A percentile compares a stretch with the other conserved stretches of the same genome.
phyloP scores from a whole-genome alignment of 2,329 filamentous ascomycete genomes.

The Gyromitra esculenta region DNA sequence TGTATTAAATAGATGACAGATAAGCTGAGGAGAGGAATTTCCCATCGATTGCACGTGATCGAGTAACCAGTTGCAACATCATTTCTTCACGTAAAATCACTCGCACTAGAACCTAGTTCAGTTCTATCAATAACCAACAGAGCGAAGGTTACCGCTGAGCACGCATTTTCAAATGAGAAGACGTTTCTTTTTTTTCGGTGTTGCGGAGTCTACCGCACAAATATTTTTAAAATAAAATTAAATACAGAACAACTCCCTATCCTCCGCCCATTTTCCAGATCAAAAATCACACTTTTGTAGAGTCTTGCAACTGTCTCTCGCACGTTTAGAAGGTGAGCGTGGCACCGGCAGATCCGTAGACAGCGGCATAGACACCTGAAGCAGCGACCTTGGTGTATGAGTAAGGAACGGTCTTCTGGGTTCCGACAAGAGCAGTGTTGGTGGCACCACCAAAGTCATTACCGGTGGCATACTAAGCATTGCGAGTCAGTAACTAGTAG shows the following conservation, averaged over 20 bases:
- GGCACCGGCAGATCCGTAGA: slow-evolving; percentile 9
- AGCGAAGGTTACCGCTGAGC: no score
- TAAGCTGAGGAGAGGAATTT: no score
- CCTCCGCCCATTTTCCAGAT: not conserved
- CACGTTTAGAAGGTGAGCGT: slow-evolving; percentile 26
- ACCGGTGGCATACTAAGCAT: slow-evolving; percentile 58
- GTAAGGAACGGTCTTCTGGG: slow-evolving; percentile 66
- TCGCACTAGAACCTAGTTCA: not conserved
- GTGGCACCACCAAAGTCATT: slow-evolving; percentile 64
- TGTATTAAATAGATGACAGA: no score
- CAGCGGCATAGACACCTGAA: slow-evolving; percentile 7
- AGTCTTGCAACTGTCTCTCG: not conserved
- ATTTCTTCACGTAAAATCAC: slow-evolving; percentile 6
- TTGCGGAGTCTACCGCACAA: slow-evolving; percentile 18
- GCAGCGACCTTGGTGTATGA: slow-evolving; percentile 60
- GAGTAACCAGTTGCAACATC: no score
- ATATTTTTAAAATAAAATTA: slow-evolving; percentile 22
- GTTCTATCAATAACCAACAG: not conserved
- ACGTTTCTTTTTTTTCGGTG: not conserved
- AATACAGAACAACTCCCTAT: slow-evolving; percentile 2
- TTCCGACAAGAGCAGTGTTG: slow-evolving; percentile 66
- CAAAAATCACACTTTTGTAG: not conserved
- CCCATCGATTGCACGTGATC: no score
- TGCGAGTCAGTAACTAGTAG: not conserved
- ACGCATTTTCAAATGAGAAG: not conserved